phyloP scores from a whole-genome alignment of 768 basidiomycete species.

The Lactarius sp. region DNA sequence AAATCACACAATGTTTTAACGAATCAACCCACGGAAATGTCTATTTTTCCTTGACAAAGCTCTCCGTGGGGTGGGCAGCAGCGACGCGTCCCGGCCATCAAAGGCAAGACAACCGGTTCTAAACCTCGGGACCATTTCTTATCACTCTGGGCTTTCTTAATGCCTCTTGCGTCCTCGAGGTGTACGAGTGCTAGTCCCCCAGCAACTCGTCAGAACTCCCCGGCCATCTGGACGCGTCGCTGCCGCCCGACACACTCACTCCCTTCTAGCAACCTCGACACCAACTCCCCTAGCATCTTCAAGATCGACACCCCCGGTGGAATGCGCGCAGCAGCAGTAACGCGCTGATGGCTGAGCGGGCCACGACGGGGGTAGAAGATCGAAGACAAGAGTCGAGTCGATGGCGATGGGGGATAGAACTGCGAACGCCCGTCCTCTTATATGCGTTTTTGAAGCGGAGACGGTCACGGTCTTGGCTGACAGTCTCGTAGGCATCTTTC shows the following conservation, averaged over 20 bases:
- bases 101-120: constrained; percentile 21
- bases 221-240: constrained; percentile 19
- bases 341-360: too few species aligned
- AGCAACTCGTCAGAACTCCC: constrained; percentile 20
- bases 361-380: neutral
- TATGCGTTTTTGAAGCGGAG: neutral
- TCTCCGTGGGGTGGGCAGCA: constrained; percentile 12
- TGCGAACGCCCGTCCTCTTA: neutral
- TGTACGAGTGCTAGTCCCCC: constrained; percentile 18
- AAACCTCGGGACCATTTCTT: constrained; percentile 15
- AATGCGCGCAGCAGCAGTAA: too few species aligned
- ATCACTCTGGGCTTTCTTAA: constrained; percentile 1
- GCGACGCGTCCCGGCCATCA: constrained; percentile 10
- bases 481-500: neutral
- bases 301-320: too few species aligned
- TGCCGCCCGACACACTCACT: neutral
- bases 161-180: constrained; percentile 19
- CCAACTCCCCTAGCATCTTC: neutral
- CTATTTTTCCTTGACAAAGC: neutral
- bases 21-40: constrained; percentile 1
- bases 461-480: neutral
- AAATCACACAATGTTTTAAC: neutral
- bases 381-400: neutral
- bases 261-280: too few species aligned
- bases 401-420: neutral